Evolutionary conservation across 2,329 filamentous ascomycete genomes (phyloP).

Genomic region (Leptographium radiaticola): DNA sequence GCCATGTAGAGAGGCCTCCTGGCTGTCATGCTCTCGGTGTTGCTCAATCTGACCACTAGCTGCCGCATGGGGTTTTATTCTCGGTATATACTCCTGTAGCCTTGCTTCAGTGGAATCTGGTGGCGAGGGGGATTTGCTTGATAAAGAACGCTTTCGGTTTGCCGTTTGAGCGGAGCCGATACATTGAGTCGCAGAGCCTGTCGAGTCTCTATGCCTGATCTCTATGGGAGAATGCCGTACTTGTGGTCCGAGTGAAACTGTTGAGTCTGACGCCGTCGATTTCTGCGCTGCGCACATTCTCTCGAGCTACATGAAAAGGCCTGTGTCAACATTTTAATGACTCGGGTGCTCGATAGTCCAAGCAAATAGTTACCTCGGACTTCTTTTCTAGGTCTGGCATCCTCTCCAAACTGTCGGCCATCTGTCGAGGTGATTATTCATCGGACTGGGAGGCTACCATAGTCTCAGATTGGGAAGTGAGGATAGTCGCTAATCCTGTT

Average conservation of each 20-base stretch:
- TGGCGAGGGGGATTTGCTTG: conserved; percentile 18
- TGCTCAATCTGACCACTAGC: too few species aligned
- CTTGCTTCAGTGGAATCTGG: conserved; percentile 1
- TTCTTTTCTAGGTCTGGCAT: conserved; percentile 48
- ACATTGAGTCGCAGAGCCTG: conserved; percentile 6
- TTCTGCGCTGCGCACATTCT: conserved; percentile 11
- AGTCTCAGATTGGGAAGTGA: background rate
- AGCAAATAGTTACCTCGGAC: conserved; percentile 35
- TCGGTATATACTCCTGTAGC: background rate
- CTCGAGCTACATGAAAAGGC: conserved; percentile 14
- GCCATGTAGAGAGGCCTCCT: conserved; percentile 15
- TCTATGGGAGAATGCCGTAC: conserved; percentile 11
- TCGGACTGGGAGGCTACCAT: conserved; percentile 7
- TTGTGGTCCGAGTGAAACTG: conserved; percentile 5
- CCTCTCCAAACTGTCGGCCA: conserved; percentile 37
- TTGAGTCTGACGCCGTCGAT: conserved; percentile 2
- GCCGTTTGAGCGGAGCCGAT: background rate
- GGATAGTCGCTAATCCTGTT: too few species aligned
- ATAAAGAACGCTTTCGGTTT: conserved; percentile 14
- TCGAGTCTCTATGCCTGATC: conserved; percentile 13
- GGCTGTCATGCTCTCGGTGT: conserved; percentile 12
- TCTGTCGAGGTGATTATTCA: conserved; percentile 8
- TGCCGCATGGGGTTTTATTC: too few species aligned
- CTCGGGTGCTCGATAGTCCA: background rate
- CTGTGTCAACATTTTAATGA: conserved; percentile 6